Base-by-base conservation (phyloP, 2,329 filamentous ascomycete genomes). In the Nannizzia gypsea region DNA sequence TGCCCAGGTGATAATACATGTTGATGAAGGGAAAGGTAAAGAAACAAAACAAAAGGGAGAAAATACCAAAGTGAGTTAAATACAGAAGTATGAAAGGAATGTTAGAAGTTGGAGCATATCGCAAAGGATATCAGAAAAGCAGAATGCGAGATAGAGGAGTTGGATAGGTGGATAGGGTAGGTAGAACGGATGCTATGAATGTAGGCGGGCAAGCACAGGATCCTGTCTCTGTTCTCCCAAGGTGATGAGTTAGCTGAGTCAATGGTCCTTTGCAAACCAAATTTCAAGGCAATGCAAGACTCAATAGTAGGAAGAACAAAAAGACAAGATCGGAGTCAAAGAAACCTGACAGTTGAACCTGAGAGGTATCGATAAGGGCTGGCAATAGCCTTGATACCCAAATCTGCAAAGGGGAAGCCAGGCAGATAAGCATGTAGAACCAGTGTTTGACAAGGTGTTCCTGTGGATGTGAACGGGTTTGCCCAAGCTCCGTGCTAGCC, bases 41-140 rank as follows among this genome's bases (percentile, higher is more conserved):
- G n/a, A 54, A 20, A 17, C 9, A 31, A 50, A 3, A 6, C 2
- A 28, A 50, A 50, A 26, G 5, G 11, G 24, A 26, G 44, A 48
- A 28, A 54, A 54, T 54, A 54, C 48, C 48, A 54, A 54, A 54
- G 48, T 34, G 48, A 13, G 48, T 54, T 54, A 54, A 54, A 54
- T 54, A 34, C 48, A 34, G 48, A 54, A 54, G 48, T n/a, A 54
- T 54, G 48, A 54, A 54, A n/a, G 26, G 48, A 54, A 26, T 34
- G 48, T 54, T 36, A 54, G 48, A 54, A 20, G 24, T 54, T 26
- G 48, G 48, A 54, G 48, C 48, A 54, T 54, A 54, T 54, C 24
- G 48, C 26, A 26, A n/a, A 34, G 13, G 20, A 54, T 48, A 48
- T 54, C 48, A 54, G 48, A 17, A 31, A 17, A 31, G 11, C 48